Base-by-base conservation (phyloP, 768 basidiomycete genomes). In the Rhodotorula paludigena region DNA sequence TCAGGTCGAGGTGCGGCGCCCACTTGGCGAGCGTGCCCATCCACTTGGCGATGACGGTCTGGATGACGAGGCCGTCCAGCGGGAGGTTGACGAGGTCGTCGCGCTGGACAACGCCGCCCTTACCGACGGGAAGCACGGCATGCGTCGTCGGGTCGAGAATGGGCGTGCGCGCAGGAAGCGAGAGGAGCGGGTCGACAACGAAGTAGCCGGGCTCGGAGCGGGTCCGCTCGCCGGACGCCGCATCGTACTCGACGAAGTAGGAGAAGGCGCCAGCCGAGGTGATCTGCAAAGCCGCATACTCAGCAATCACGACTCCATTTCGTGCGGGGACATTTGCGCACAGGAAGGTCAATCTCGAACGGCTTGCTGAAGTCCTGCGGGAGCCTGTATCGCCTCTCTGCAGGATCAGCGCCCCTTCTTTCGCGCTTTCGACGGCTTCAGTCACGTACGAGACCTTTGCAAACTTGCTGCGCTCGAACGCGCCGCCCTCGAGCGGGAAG, bases 21-120 rank as follows among this genome's bases (percentile, higher is more conserved):
- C 96, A 98, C 38, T 86, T 81, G 18, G 81, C 78, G 42, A 90
- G 78, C 2, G 87, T 83, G 3, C 93, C 94, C 90, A 97, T 96
- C 96, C 96, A 99, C 78, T 99, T 99, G 3, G 92, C 94, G 52
- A 99, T 86, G 45, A 94, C 82, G 9, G 90, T 92, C 62, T 98
- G 81, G 75, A 98, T 87, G 41, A 88, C 85, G 14, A 99, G 82
- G 23, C 89, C 92, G 77, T 96, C 89, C 49, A 97, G 83, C 3
- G 92, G 88, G 25, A 98, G 81, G 73, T 89, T 82, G 69, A 89
- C 81, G 55, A 80, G 18, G 66, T 56, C 23, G 53, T 53, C 14
- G 83, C 15, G 32, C 21, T 81, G 75, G 64, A 89, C 76, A 4
- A 77, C 77, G 11, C 82, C 83, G 12, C 87, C 88, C 38, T 60